phyloP scores from a whole-genome alignment of 495 filamentous ascomycete species.

The Beverwykella pulmonaria region DNA sequence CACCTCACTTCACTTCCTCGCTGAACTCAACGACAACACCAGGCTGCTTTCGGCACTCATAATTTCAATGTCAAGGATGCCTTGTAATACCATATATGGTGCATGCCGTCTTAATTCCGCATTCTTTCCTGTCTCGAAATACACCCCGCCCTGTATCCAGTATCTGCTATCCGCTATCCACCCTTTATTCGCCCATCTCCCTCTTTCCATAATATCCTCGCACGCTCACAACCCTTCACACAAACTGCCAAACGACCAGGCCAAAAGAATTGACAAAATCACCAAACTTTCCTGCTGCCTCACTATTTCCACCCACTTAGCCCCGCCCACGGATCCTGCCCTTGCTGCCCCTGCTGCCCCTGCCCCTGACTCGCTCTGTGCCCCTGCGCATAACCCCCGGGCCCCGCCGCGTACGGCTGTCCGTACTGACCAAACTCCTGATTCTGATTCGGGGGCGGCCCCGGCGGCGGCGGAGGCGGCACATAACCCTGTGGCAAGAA shows the following conservation, averaged over 20 bases:
- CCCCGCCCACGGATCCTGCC: slow-evolving; percentile 77
- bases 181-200: no score
- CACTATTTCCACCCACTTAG: slow-evolving; percentile 69
- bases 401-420: slow-evolving; percentile 58
- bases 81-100: no score
- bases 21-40: no score
- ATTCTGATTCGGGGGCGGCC: slow-evolving; percentile 69
- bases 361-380: slow-evolving; percentile 40
- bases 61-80: no score
- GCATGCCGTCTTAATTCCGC: no score
- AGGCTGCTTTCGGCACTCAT: no score
- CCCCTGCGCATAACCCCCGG: slow-evolving; percentile 60
- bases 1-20: no score
- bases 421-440: slow-evolving; percentile 57
- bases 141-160: no score
- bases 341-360: slow-evolving; percentile 45
- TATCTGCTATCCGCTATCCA: no score
- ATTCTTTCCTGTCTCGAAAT: no score
- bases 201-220: no score
- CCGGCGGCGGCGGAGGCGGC: slow-evolving; percentile 83
- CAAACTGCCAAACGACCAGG: neutral
- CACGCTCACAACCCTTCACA: neutral
- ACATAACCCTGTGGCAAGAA: slow-evolving; percentile 79
- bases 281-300: neutral
- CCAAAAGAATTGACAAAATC: neutral